Base-by-base conservation (phyloP, 768 basidiomycete genomes). In the Lactarius indigo region DNA sequence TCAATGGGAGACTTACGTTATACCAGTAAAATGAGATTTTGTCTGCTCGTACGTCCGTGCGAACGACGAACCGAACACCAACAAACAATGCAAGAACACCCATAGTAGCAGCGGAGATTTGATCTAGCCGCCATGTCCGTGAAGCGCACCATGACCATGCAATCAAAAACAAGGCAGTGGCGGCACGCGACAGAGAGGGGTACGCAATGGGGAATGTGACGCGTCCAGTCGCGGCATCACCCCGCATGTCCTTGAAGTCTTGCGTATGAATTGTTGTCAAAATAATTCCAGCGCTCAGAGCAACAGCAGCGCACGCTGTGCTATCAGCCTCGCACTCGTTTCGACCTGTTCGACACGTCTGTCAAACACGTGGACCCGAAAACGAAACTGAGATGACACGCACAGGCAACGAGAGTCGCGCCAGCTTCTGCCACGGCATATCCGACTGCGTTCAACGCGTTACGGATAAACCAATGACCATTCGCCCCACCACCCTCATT, bases 211-310 rank as follows among this genome's bases (percentile, higher is more conserved):
- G 83, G 28, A 84, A 70, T 0, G 83, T 84, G 1, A 73, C 26
- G 5, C 83, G 76, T 1, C 80, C 79, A 0, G 74, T 73, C n/a
- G 74, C 58, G 5, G 71, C 69, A 58, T 84, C 83, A 0, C 83
- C 83, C n/a, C 75, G 73, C 17, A 78, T 70, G 61, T 84, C 83
- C 33, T 79, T 75, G 64, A 81, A 84, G 64, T 84, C 83, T 71
- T 83, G 81, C 2, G 80, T 78, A 26, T 83, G 82, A 13, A 83
- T 79, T 4, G 82, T 84, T 0, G 82, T 82, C 2, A 78, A 71
- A 41, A 83, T 76, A 18, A 82, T 77, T 0, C 75, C 74, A 9
- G 77, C 73, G 30, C 79, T 81, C 57, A 80, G 65, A 52, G 74
- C 73, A 39, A 79, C 68, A 0, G 82, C 76, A 5, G 77, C 66